Conservation (phyloP, 1,284 basidiomycete species). For the Leccinum pachyderme region DNA sequence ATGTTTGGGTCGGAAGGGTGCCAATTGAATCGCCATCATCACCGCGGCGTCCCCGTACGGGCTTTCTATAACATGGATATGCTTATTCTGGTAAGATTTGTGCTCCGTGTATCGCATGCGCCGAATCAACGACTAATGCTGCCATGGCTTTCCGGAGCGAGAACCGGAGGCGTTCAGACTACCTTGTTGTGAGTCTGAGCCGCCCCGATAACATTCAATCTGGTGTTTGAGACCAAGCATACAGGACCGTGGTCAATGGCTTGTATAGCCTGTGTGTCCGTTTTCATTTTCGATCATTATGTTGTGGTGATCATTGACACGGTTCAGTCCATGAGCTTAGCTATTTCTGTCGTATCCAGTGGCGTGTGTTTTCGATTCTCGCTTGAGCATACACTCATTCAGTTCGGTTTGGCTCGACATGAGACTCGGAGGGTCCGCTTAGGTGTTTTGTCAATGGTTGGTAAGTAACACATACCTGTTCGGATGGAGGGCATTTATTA, state of each 20-base stretch:
- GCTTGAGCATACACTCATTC: constrained; percentile 7
- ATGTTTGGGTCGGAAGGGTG: constrained; percentile 73
- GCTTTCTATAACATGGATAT: constrained; percentile 68
- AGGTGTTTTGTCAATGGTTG: constrained; percentile 72
- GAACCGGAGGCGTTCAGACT: constrained; percentile 74
- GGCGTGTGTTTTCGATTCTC: constrained; percentile 48
- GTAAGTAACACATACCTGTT: constrained; percentile 39
- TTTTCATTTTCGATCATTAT: constrained; percentile 8
- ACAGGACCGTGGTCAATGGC: constrained; percentile 73
- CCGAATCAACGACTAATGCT: constrained; percentile 8
- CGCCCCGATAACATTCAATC: constrained; percentile 1
- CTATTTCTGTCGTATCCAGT: constrained; percentile 66
- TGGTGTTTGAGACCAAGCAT: constrained; percentile 9
- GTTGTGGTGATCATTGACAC: constrained; percentile 11
- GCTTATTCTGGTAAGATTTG: constrained; percentile 74
- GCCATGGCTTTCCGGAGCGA: constrained; percentile 66
- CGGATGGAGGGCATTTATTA: constrained; percentile 78
- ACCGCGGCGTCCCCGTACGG: constrained; percentile 72
- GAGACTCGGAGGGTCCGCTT: constrained; percentile 75
- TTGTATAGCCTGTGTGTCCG: constrained; percentile 73
- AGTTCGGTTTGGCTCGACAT: constrained; percentile 53
- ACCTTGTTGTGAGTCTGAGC: constrained; percentile 54
- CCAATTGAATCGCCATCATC: constrained; percentile 67
- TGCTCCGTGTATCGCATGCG: constrained; percentile 37
- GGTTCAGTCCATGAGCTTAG: constrained; percentile 61